A percentile compares a stretch with the other conserved stretches of the same genome.
Evolutionary conservation across 1,139 yeast species (phyloP).

Genomic region (Candida mesenterica): DNA sequence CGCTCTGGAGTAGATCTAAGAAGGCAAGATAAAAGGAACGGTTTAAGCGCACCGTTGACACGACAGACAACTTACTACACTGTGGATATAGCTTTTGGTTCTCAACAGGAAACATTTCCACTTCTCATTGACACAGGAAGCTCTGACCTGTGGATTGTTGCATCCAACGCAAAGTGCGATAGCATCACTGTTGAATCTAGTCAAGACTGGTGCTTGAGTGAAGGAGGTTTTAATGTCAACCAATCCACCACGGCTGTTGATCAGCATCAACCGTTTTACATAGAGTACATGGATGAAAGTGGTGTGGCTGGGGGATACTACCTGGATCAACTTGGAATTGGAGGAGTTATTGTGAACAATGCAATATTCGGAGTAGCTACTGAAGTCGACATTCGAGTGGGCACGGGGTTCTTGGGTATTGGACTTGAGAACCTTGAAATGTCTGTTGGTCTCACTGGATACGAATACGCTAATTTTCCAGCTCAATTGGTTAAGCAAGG

Average conservation of each 20-base stretch:
- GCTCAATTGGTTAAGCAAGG: constrained; percentile 25
- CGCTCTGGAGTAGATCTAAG: too few relatives aligned
- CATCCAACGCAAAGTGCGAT: not conserved
- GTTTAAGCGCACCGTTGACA: too few relatives aligned
- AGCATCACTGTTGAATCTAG: not conserved
- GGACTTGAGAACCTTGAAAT: constrained; percentile 9
- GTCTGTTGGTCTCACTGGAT: constrained; percentile 9
- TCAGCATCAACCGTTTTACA: constrained; percentile 1
- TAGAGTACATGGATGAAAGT: constrained; percentile 11
- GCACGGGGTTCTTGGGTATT: constrained; percentile 20
- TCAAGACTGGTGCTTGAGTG: constrained; percentile 1
- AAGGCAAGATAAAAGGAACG: too few relatives aligned
- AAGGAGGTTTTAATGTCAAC: constrained; percentile 17
- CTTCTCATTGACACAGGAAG: constrained; percentile 48
- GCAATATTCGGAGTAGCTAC: constrained; percentile 9
- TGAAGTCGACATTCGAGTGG: not conserved
- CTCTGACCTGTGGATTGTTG: constrained; percentile 43
- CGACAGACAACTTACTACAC: constrained; percentile 1
- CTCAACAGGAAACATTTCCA: constrained; percentile 8
- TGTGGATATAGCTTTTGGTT: constrained; percentile 10
- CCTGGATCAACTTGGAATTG: constrained; percentile 8
- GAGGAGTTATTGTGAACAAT: constrained; percentile 10
- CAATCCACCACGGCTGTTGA: constrained; percentile 10
- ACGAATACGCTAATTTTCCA: constrained; percentile 27
- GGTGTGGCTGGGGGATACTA: constrained; percentile 5